Percentiles rank a stretch among this genome's conserved stretches.
Conservation (phyloP, 2,329 filamentous ascomycete species). For the Fusarium piperis region DNA sequence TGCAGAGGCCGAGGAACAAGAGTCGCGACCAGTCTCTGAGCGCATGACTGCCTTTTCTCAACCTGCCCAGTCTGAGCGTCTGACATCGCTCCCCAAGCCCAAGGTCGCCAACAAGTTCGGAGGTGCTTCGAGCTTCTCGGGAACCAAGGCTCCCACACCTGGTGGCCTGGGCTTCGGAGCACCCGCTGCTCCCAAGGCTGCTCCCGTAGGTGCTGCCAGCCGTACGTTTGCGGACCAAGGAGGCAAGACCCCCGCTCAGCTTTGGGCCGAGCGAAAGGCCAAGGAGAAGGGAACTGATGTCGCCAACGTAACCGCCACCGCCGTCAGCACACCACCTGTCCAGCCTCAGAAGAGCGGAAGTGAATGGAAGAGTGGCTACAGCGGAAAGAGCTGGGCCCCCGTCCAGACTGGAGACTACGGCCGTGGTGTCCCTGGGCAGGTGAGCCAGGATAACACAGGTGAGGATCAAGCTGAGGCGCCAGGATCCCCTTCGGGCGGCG, state of each 20-base stretch:
- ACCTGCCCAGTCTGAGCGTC: slow-evolving; percentile 72
- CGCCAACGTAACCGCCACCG: slow-evolving; percentile 53
- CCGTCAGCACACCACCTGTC: slow-evolving; percentile 61
- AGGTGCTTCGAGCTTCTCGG: slow-evolving; percentile 75
- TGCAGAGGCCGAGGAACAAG: slow-evolving; percentile 47
- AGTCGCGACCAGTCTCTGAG: slow-evolving; percentile 75
- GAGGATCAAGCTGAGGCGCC: slow-evolving; percentile 59
- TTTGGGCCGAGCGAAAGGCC: slow-evolving; percentile 98
- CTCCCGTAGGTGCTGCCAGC: slow-evolving; percentile 81
- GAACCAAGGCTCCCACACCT: slow-evolving; percentile 89
- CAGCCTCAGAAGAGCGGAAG: slow-evolving; percentile 76
- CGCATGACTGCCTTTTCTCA: slow-evolving; percentile 77
- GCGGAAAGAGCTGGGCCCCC: slow-evolving; percentile 88
- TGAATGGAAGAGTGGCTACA: slow-evolving; percentile 91
- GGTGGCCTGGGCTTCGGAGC: slow-evolving; percentile 72
- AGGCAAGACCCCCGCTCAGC: slow-evolving; percentile 94
- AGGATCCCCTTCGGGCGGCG: slow-evolving; percentile 67
- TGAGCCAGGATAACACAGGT: slow-evolving; percentile 71
- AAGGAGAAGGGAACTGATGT: slow-evolving; percentile 69
- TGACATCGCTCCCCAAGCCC: slow-evolving; percentile 91
- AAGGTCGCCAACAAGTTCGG: slow-evolving; percentile 94
- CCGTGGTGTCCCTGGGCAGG: slow-evolving; percentile 63
- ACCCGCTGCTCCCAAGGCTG: slow-evolving; percentile 61
- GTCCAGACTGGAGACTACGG: slow-evolving; percentile 76
- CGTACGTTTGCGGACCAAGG: slow-evolving; percentile 94